A percentile compares a stretch with the other conserved stretches of the same genome.
Evolutionary conservation across 1,284 basidiomycete genomes (phyloP).

Genomic region (Microbotryomycetes sp.): DNA sequence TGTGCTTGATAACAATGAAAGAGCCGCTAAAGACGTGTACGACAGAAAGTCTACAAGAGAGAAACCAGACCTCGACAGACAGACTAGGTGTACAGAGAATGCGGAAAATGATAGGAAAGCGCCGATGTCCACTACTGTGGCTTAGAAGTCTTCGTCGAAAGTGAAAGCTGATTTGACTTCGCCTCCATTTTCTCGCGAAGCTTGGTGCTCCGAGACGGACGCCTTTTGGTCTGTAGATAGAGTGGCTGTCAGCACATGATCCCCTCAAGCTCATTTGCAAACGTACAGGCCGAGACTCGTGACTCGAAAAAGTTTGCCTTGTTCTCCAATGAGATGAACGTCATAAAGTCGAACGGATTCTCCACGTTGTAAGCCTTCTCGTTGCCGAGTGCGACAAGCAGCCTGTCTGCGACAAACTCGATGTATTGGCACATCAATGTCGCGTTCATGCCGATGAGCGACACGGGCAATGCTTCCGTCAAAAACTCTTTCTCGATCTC

Average conservation of each 20-base stretch:
- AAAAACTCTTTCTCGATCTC: conserved; percentile 45
- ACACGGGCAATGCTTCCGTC: conserved; percentile 41
- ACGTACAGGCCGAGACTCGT: conserved; percentile 41
- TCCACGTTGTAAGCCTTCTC: conserved; percentile 39
- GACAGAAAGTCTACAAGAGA: no score
- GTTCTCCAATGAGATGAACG: conserved; percentile 42
- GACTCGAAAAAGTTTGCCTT: conserved; percentile 41
- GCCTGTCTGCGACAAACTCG: conserved; percentile 44
- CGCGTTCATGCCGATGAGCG: conserved; percentile 45
- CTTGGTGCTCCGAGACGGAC: not conserved
- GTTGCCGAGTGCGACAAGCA: conserved; percentile 44
- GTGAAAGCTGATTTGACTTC: conserved; percentile 32
- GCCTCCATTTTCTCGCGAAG: conserved; percentile 22
- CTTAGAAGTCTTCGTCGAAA: conserved; percentile 44
- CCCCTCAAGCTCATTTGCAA: conserved; percentile 35
- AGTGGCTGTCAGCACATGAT: conserved; percentile 9
- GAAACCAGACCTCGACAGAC: no score
- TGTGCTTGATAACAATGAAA: no score
- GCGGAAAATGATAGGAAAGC: no score
- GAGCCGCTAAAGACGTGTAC: no score
- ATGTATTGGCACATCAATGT: conserved; percentile 39
- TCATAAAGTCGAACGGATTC: conserved; percentile 45
- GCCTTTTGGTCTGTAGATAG: not conserved
- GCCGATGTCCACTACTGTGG: no score
- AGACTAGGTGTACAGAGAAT: no score